Evolutionary conservation across 2,329 filamentous ascomycete genomes (phyloP), one percentile per base, ranked within the genome.

Genomic region (Cylindrodendrum hubeiense): DNA sequence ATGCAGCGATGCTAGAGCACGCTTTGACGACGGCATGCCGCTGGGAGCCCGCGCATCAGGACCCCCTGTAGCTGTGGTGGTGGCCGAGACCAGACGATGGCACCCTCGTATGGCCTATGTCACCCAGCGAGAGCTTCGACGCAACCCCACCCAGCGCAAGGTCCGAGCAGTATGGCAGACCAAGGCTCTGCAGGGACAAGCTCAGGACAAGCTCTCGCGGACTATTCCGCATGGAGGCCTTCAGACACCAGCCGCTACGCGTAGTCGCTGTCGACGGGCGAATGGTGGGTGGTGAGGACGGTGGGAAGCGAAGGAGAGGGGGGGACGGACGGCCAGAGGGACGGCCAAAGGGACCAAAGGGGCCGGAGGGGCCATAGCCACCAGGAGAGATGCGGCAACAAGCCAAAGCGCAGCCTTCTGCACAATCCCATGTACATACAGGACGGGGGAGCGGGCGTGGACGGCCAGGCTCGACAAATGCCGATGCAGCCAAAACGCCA

Each of bases 1-100:
- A 50, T 12, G 34, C 3, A n/a, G 15, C n/a, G 33, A 9, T 71
- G 68, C 65, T 70, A 51, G 63, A 53, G 56, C 53, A 57, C 65
- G 69, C 70, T 70, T 72, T 68, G 70, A 70, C 67, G 41, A 34
- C 54, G 58, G 63, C 44, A 60, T 63, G 52, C 63, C 60, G 63
- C 64, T 64, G 57, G 44, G 34, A 51, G 30, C 8, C 28, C 28
- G 28, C 8, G 8, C 28, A 12, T 30, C 28, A 30, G 39, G 30
- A 19, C 46, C 47, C 56, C 33, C 41, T 51, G 54, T 52, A 12
- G 9, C 28, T 30, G 28, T 30, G 28, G 12, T 30, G 28, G 28
- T 30, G 28, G 58, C 57, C 49, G 54, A 57, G 54, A 22, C 58
- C 57, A 60, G 43, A 26, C 49, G 50, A 55, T 51, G 58, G 58